A percentile compares a stretch with the other conserved stretches of the same genome.
These are phyloP conservation scores for Endocalyx cinctus DNA, from an alignment of 2,329 filamentous ascomycete genomes.

Conservation along the genomic window DNA sequence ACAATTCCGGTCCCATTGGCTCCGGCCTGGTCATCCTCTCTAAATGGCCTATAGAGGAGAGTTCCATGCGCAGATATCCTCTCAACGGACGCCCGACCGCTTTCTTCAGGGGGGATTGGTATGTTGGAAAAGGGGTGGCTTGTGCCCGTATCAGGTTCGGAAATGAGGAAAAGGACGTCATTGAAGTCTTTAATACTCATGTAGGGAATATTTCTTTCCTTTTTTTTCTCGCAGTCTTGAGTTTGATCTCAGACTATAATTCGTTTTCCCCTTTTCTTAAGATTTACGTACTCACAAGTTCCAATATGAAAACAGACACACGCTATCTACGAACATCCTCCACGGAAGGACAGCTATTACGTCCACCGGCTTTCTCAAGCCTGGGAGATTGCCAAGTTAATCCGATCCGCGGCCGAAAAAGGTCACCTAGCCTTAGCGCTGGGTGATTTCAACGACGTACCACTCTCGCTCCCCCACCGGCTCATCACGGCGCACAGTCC, in stretches of 20 bases:
- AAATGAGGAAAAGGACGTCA: constrained; percentile 56
- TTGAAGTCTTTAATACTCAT: constrained; percentile 93
- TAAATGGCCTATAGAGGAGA: constrained; percentile 88
- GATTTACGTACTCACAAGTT: too few species aligned
- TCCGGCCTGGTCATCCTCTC: constrained; percentile 85
- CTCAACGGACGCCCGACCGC: constrained; percentile 90
- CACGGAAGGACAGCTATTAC: constrained; percentile 72
- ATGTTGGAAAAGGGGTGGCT: constrained; percentile 89
- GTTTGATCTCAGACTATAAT: background rate
- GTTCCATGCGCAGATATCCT: constrained; percentile 80
- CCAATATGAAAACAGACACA: constrained; percentile 46
- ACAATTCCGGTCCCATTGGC: constrained; percentile 83
- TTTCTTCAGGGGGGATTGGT: constrained; percentile 95
- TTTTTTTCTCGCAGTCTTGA: background rate
- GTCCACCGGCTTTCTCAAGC: constrained; percentile 89
- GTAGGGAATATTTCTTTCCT: constrained; percentile 29
- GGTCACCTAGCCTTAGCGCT: constrained; percentile 81
- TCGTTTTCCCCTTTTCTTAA: too few species aligned
- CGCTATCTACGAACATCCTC: constrained; percentile 77
- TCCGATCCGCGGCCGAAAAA: constrained; percentile 73
- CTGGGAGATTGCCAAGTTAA: constrained; percentile 89
- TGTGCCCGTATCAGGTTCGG: constrained; percentile 75
- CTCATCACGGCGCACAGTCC: constrained; percentile 75
- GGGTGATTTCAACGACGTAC: constrained; percentile 97
- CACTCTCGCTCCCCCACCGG: constrained; percentile 75